Conservation (phyloP, 768 basidiomycete species). For the Bullera alba region DNA sequence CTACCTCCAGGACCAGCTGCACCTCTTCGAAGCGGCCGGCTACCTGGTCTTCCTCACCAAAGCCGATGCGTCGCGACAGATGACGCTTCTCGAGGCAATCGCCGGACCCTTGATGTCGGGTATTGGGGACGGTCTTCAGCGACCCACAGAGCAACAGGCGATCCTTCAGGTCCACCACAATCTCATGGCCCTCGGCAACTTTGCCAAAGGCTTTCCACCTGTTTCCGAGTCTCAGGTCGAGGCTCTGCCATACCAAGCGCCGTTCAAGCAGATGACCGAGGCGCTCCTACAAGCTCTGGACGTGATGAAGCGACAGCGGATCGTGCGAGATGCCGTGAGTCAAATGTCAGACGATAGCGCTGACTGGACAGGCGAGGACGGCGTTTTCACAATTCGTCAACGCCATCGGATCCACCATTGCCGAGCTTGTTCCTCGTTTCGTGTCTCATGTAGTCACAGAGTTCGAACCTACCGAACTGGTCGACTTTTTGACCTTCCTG, state of each 20-base stretch:
- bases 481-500: slow-evolving; percentile 94
- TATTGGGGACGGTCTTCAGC: slow-evolving; percentile 51
- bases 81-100: slow-evolving; percentile 57
- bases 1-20: slow-evolving; percentile 81
- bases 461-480: slow-evolving; percentile 84
- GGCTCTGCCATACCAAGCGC: slow-evolving; percentile 55
- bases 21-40: slow-evolving; percentile 88
- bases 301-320: slow-evolving; percentile 75
- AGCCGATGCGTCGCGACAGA: slow-evolving; percentile 61
- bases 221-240: slow-evolving; percentile 59
- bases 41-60: slow-evolving; percentile 70
- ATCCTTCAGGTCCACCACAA: slow-evolving; percentile 84
- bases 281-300: slow-evolving; percentile 80
- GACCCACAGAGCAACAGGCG: slow-evolving; percentile 61
- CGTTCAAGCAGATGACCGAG: slow-evolving; percentile 79
- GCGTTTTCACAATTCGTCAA: slow-evolving; percentile 89
- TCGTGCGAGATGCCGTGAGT: slow-evolving; percentile 85
- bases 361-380: slow-evolving; percentile 64
- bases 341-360: background rate
- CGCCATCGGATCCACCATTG: slow-evolving; percentile 76
- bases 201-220: slow-evolving; percentile 95
- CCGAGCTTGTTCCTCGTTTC: slow-evolving; percentile 76
- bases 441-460: slow-evolving; percentile 86
- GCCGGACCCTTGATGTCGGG: slow-evolving; percentile 75
- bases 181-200: slow-evolving; percentile 87